These are phyloP conservation scores for Psophocarpus tetragonolobus DNA, from an alignment of 306 rosid species.

Conservation along the genomic window DNA sequence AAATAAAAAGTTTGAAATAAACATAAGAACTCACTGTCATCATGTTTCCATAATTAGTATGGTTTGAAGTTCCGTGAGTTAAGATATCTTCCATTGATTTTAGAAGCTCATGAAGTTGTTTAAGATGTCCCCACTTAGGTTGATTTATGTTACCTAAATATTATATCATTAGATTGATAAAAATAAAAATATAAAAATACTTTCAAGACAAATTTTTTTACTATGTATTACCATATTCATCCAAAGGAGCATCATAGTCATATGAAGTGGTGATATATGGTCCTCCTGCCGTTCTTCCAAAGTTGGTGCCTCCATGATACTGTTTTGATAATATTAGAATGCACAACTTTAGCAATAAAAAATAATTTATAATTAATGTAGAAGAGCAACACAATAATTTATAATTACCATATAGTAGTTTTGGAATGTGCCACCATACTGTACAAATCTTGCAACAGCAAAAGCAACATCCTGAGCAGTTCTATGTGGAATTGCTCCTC, in stretches of 20 bases:
- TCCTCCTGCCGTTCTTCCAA: conserved; percentile 43
- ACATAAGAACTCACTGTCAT: background rate
- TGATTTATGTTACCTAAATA: conserved; percentile 39
- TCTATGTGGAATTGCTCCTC: conserved; percentile 33
- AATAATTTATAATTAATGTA: background rate
- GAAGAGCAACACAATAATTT: background rate
- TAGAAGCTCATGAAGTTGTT: conserved; percentile 29
- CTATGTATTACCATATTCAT: conserved; percentile 42
- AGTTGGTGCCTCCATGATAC: conserved; percentile 54
- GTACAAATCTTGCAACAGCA: conserved; percentile 45
- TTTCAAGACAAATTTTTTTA: no score
- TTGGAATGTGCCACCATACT: conserved; percentile 40
- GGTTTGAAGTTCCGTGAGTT: background rate
- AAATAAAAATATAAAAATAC: background rate
- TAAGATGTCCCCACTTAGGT: conserved; percentile 50
- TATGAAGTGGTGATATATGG: conserved; percentile 49
- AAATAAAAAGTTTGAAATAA: background rate
- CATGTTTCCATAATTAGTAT: background rate
- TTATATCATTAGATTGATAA: background rate
- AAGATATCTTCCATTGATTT: conserved; percentile 32
- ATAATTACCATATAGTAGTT: conserved; percentile 46
- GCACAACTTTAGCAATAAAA: background rate
- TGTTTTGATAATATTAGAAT: background rate
- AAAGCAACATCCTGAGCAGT: conserved; percentile 50
- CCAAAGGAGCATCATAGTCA: conserved; percentile 53